A percentile compares a stretch with the other conserved stretches of the same genome.
These are phyloP conservation scores for Polychaeton citri DNA, from an alignment of 2,329 filamentous ascomycete species.

Conservation along the genomic window DNA sequence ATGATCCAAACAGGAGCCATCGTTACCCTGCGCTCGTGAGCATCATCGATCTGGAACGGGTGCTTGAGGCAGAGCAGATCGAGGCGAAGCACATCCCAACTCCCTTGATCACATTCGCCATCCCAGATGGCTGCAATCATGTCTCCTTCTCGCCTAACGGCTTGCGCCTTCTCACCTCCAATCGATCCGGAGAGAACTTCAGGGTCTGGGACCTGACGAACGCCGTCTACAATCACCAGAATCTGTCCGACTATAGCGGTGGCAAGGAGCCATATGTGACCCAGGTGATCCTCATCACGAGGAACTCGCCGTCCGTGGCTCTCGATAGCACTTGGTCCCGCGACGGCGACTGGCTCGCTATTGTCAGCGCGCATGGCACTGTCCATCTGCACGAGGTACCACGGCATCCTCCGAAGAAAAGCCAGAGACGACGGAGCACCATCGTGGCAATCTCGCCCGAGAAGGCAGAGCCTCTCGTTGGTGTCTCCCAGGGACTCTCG, in stretches of 20 bases:
- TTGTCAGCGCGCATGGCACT: constrained; percentile 90
- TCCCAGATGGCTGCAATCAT: constrained; percentile 65
- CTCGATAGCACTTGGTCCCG: constrained; percentile 84
- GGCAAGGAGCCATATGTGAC: constrained; percentile 44
- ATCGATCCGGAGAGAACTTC: constrained; percentile 71
- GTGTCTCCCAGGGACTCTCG: constrained; percentile 18
- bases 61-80: constrained; percentile 37
- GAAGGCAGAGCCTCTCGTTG: constrained; percentile 21
- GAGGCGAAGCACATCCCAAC: constrained; percentile 38
- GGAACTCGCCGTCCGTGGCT: constrained; percentile 83
- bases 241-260: constrained; percentile 10
- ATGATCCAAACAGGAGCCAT: constrained; percentile 40
- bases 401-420: constrained; percentile 19
- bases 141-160: constrained; percentile 65
- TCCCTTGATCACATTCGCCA: constrained; percentile 57
- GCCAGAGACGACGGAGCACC: constrained; percentile 14
- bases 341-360: constrained; percentile 67
- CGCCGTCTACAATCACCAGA: constrained; percentile 30
- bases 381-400: constrained; percentile 86
- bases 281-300: constrained; percentile 75
- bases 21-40: constrained; percentile 61
- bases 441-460: constrained; percentile 8
- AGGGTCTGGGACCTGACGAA: constrained; percentile 67
- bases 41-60: constrained; percentile 54
- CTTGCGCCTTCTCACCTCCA: constrained; percentile 62